A percentile compares a stretch with the other conserved stretches of the same genome.
phyloP scores from a whole-genome alignment of 1,139 yeast species.

The Ashbya aceris region DNA sequence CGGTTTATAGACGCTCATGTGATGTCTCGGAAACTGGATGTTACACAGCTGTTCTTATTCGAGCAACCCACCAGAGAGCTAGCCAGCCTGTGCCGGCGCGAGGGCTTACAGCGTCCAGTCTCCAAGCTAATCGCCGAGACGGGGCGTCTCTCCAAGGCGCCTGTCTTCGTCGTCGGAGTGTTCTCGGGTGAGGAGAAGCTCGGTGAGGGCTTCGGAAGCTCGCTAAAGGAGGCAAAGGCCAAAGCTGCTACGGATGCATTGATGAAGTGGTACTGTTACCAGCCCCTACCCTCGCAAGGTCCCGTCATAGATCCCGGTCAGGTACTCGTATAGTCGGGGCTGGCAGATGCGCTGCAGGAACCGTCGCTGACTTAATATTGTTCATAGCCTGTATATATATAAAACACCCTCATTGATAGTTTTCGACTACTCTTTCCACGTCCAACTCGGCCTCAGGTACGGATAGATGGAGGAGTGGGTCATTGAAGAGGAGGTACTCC shows the following conservation, averaged over 20 bases:
- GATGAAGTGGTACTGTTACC: constrained; percentile 84
- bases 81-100: constrained; percentile 66
- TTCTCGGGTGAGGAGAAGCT: constrained; percentile 74
- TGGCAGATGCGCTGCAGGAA: background rate
- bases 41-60: constrained; percentile 67
- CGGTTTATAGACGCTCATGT: constrained; percentile 63
- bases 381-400: constrained; percentile 1
- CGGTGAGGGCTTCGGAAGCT: constrained; percentile 95
- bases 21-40: constrained; percentile 67
- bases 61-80: constrained; percentile 82
- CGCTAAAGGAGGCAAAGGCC: constrained; percentile 82
- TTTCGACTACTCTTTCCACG: background rate
- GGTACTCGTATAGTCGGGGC: constrained; percentile 30
- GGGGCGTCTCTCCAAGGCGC: constrained; percentile 77
- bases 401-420: background rate
- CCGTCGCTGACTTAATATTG: constrained; percentile 2
- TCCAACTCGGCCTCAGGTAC: background rate
- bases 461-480: constrained; percentile 1
- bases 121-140: constrained; percentile 85
- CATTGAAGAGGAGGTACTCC: constrained; percentile 1
- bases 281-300: constrained; percentile 45
- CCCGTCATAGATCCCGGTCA: constrained; percentile 36
- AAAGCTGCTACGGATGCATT: constrained; percentile 88
- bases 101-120: constrained; percentile 66
- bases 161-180: constrained; percentile 86